phyloP scores from a whole-genome alignment of 805 yeast genomes.

The Suhomyces sp. region DNA sequence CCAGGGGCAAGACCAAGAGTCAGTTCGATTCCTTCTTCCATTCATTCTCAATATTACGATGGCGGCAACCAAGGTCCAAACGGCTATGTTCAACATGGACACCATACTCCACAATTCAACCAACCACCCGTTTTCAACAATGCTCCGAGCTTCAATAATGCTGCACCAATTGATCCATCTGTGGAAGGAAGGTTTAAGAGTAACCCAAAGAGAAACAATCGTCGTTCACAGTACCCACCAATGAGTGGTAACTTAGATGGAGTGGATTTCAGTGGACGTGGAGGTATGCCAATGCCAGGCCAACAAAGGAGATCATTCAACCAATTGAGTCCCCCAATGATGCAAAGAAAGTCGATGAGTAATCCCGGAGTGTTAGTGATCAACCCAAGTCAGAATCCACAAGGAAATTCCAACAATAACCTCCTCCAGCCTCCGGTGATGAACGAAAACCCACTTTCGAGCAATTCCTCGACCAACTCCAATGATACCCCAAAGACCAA shows the following conservation, averaged over 20 bases:
- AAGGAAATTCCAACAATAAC: neutral
- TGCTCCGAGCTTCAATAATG: constrained; percentile 15
- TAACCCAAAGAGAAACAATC: constrained; percentile 30
- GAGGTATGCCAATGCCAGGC: constrained; percentile 43
- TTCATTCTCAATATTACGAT: constrained; percentile 12
- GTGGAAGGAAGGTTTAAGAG: constrained; percentile 24
- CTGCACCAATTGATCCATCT: constrained; percentile 26
- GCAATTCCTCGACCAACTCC: constrained; percentile 11
- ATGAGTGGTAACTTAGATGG: constrained; percentile 31
- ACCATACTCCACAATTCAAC: neutral
- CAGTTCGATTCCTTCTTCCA: constrained; percentile 15
- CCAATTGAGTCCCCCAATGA: constrained; percentile 2
- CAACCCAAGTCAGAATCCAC: neutral
- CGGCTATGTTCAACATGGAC: neutral
- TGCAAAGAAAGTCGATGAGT: constrained; percentile 3
- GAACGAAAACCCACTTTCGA: constrained; percentile 8
- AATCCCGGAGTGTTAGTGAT: neutral
- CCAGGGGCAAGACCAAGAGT: constrained; percentile 9
- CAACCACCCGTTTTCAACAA: constrained; percentile 11
- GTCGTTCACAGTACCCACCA: constrained; percentile 37
- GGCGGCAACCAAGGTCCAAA: neutral
- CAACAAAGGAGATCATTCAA: constrained; percentile 6
- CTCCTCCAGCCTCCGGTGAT: constrained; percentile 8
- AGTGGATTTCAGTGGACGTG: constrained; percentile 46
- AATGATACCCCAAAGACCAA: constrained; percentile 12